Percentiles rank a stretch among this genome's conserved stretches.
These are phyloP conservation scores for Atkinsonella hypoxylon DNA, from an alignment of 2,329 filamentous ascomycete genomes.

Conservation along the genomic window DNA sequence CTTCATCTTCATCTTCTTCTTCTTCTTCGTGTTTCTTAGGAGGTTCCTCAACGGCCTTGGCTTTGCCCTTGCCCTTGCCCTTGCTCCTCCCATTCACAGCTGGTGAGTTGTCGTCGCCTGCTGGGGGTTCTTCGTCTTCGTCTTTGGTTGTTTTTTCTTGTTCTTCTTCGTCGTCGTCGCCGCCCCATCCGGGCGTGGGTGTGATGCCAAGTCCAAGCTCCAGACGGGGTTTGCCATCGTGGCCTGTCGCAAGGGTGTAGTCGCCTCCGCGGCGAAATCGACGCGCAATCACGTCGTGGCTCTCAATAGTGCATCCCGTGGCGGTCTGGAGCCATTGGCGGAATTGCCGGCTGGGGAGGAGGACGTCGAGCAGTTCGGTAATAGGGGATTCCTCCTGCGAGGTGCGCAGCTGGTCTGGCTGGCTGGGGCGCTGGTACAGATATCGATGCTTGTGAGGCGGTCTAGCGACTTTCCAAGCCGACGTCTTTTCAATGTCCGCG, in stretches of 20 bases:
- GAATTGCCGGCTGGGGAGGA: slow-evolving; percentile 79
- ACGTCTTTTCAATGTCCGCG: slow-evolving; percentile 43
- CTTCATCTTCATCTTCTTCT: slow-evolving; percentile 26
- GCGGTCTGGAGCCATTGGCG: slow-evolving; percentile 79
- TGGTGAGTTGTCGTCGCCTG: too few species aligned
- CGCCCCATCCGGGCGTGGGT: slow-evolving; percentile 75
- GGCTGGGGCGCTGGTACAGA: slow-evolving; percentile 58
- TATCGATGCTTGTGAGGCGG: slow-evolving; percentile 95
- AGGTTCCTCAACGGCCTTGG: slow-evolving; percentile 17
- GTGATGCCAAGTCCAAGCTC: slow-evolving; percentile 85
- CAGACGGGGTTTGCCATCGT: slow-evolving; percentile 64
- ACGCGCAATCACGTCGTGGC: slow-evolving; percentile 67
- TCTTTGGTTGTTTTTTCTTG: slow-evolving; percentile 26
- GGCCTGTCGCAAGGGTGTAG: slow-evolving; percentile 85
- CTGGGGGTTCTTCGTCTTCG: slow-evolving; percentile 13
- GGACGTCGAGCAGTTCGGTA: slow-evolving; percentile 65
- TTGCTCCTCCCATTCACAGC: slow-evolving; percentile 16
- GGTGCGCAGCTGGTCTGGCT: slow-evolving; percentile 23
- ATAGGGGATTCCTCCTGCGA: slow-evolving; percentile 43
- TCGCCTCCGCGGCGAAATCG: slow-evolving; percentile 79
- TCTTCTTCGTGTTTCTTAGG: slow-evolving; percentile 10
- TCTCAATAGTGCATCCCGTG: slow-evolving; percentile 62
- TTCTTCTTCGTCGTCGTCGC: slow-evolving; percentile 41
- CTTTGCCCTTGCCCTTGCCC: slow-evolving; percentile 20
- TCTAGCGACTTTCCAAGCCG: slow-evolving; percentile 61